Base-by-base conservation (phyloP, 140 eudicot species). In the Senecio squalidus region DNA sequence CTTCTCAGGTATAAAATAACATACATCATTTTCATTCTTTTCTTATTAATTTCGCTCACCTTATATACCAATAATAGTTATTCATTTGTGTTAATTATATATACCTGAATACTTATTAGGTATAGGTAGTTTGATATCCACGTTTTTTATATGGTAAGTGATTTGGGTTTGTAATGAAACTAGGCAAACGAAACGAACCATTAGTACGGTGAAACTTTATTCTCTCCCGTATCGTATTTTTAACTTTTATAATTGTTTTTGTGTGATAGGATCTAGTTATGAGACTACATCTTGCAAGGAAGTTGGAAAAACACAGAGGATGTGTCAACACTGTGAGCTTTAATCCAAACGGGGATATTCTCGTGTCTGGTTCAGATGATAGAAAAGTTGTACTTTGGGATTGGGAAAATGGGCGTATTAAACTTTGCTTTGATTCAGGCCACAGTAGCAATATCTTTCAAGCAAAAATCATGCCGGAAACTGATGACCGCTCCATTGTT, bases 311-410 rank as follows among this genome's bases (percentile, higher is more conserved):
- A 38, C 98, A 91, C 71, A 61, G 79, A 60, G 98, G 98, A 48
- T 91, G 98, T 47, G 98, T 91, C 9, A 91, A 91, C 73, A 77
- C 94, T 10, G 72, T 91, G 34, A 73, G 94, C 74, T 91, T 86
- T 65, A 91, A 74, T 73, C 69, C 72, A 36, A 62, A 64, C 38
- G 98, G 98, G 9, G 86, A 91, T 48, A 61, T 83, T 54, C 80
- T 91, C 16, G 79, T 86, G 21, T 80, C 98, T 2, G 98, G 96
- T 38, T 86, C 98, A 67, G 96, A 91, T 56, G 96, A 91, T 74
- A 78, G 72, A 70, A 77, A 65, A 62, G 81, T 91, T 57, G 80
- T 81, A 65, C 76, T 91, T 11, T 91, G 98, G 98, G 82, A 91
- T 70, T 91, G 96, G 96, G 85, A 91, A 78, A 69, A 70, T 40